A percentile compares a stretch with the other conserved stretches of the same genome.
These are phyloP conservation scores for Chaetomium cochliodes DNA, from an alignment of 495 filamentous ascomycete genomes.

Conservation along the genomic window DNA sequence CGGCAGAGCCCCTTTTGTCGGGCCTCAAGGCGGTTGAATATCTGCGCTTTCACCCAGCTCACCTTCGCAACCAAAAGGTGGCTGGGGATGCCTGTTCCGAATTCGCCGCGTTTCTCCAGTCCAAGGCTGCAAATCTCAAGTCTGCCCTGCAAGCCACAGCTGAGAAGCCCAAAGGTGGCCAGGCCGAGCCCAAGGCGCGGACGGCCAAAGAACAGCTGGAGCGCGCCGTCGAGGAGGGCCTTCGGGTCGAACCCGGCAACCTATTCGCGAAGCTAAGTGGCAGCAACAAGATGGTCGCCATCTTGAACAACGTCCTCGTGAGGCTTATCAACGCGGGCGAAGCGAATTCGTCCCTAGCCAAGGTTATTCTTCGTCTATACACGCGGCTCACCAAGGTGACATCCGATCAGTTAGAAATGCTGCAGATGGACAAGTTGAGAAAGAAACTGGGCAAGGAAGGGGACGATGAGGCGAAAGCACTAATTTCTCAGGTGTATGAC, in stretches of 20 bases:
- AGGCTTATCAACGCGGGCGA: constrained; percentile 67
- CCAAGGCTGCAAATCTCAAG: constrained; percentile 20
- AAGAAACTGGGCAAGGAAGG: constrained; percentile 66
- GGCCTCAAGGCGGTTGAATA: constrained; percentile 24
- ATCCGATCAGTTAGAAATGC: constrained; percentile 60
- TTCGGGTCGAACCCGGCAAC: constrained; percentile 17
- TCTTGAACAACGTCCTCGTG: constrained; percentile 60
- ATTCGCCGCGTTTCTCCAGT: constrained; percentile 16
- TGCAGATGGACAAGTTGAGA: constrained; percentile 64
- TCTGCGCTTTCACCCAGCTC: constrained; percentile 28
- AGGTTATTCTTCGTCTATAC: constrained; percentile 66
- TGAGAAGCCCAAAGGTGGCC: constrained; percentile 12
- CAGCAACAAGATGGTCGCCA: constrained; percentile 46
- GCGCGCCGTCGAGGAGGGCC: constrained; percentile 22
- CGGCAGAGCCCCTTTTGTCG: constrained; percentile 26
- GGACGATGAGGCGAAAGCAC: constrained; percentile 56
- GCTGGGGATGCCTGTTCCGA: constrained; percentile 9
- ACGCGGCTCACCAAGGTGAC: constrained; percentile 59
- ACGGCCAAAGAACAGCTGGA: constrained; percentile 26
- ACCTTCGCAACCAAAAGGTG: constrained; percentile 23
- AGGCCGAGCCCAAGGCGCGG: constrained; percentile 19
- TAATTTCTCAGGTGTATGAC: constrained; percentile 45
- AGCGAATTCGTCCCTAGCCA: constrained; percentile 59
- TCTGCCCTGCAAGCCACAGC: constrained; percentile 15
- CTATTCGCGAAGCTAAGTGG: constrained; percentile 53